Evolutionary conservation across 768 basidiomycete species (phyloP), one percentile per base, ranked within the genome.

Genomic region (Leccinum aurantiacum): DNA sequence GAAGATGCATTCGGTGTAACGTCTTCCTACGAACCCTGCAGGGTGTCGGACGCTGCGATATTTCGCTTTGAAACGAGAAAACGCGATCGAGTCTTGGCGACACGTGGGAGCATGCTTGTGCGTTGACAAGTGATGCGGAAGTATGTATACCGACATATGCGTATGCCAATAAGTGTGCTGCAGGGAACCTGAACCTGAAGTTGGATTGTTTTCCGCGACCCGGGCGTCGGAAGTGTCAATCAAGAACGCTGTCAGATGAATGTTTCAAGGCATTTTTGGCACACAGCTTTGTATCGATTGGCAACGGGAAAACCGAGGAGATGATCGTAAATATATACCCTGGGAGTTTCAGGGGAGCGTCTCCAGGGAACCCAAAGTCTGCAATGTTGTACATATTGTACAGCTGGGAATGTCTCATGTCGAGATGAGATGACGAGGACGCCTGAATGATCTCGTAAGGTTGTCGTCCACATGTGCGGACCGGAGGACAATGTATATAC

Each of bases 261-360:
- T 17, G 68, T 68, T 67, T 67, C 67, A 69, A 60, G n/a, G 51
- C 10, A 17, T 57, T 57, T 56, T 60, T 46, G 37, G 37, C 15
- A 38, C 63, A 68, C 58, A 65, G 67, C 58, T 22, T 62, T 59
- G 50, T 61, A 25, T 51, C 41, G 37, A 55, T n/a, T 31, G 44
- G 44, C 44, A 46, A 51, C 49, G 50, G 14, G 52, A 60, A 56
- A 46, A 65, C 59, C 60, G 63, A 68, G 65, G 65, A 59, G 58
- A 67, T 63, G 53, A 53, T 55, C 53, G 14, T 38, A 53, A 57
- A 53, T 38, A 47, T 55, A 53, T 53, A 53, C 22, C 53, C 53
- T 35, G 53, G n/a, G 53, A 35, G 53, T 35, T 53, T 37, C 53
- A 53, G 35, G 19, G 53, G 33, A 19, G 31, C 51, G 31, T 52